Conservation (phyloP, 768 basidiomycete genomes). For the Psilocybe subaeruginosa region DNA sequence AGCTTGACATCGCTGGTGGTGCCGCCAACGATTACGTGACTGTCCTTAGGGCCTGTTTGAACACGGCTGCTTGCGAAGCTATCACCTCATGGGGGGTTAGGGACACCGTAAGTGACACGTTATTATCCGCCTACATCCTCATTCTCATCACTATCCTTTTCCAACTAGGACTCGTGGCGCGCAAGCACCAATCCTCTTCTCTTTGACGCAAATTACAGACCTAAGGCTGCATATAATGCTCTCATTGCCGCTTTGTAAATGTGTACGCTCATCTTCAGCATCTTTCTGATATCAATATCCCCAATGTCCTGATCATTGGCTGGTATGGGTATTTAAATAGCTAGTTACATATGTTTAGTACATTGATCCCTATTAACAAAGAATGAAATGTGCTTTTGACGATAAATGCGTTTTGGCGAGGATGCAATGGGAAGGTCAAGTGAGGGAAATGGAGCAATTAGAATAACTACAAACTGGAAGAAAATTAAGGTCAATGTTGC, state of each 20-base stretch:
- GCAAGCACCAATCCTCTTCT: slow-evolving; percentile 44
- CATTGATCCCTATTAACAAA: no score
- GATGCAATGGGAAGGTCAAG: no score
- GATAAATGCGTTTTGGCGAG: no score
- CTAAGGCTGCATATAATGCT: slow-evolving; percentile 43
- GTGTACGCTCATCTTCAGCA: neutral
- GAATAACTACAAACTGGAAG: no score
- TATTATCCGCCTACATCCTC: neutral
- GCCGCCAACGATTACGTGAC: slow-evolving; percentile 44
- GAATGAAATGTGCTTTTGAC: no score
- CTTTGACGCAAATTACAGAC: slow-evolving; percentile 48
- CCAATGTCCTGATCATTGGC: neutral
- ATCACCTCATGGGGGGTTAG: slow-evolving; percentile 55
- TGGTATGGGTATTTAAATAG: no score
- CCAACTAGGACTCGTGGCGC: slow-evolving; percentile 47
- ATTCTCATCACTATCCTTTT: neutral
- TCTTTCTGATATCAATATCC: neutral
- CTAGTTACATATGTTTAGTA: no score
- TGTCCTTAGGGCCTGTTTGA: slow-evolving; percentile 49
- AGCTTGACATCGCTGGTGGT: slow-evolving; percentile 43
- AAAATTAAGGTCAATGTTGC: neutral
- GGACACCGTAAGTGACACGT: slow-evolving; percentile 37
- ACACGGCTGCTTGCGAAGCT: slow-evolving; percentile 41
- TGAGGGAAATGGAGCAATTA: no score
- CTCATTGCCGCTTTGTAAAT: slow-evolving; percentile 25